phyloP scores from a whole-genome alignment of 108 stramenopile genomes.

The Hondaea fermentalgiana region DNA sequence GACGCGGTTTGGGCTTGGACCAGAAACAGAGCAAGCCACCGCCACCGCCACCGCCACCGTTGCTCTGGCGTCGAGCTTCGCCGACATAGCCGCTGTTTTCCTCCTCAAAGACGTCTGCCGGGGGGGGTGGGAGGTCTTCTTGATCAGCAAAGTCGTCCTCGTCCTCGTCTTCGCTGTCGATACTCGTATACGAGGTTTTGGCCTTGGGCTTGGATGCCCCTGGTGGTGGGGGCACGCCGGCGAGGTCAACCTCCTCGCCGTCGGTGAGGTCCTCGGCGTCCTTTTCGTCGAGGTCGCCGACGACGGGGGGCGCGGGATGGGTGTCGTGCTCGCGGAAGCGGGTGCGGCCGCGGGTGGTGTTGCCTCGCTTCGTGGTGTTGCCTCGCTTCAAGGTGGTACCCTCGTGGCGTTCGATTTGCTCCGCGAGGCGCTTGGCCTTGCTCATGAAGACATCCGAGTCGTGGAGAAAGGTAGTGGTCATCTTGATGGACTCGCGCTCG shows the following conservation, averaged over 20 bases:
- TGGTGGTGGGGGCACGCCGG: neutral
- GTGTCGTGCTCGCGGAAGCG: too few relatives aligned
- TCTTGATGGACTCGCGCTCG: neutral
- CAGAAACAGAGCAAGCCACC: neutral
- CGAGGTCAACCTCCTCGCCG: too few relatives aligned
- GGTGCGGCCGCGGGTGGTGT: too few relatives aligned
- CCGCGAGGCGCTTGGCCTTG: neutral
- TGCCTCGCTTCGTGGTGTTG: neutral
- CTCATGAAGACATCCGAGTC: slow-evolving; percentile 13
- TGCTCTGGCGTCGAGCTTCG: neutral
- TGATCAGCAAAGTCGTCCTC: neutral
- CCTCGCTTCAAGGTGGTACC: neutral
- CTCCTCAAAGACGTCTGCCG: neutral
- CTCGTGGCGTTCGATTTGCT: neutral
- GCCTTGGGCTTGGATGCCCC: neutral
- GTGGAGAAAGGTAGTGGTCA: neutral
- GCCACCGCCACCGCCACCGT: neutral
- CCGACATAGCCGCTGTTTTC: neutral
- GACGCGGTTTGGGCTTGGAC: neutral
- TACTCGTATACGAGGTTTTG: neutral
- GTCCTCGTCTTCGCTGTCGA: neutral
- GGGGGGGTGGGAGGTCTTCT: neutral
- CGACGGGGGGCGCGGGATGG: too few relatives aligned
- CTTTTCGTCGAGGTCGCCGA: too few relatives aligned
- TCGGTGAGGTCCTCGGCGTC: too few relatives aligned